These are phyloP conservation scores for Candida qinlingensis DNA, from an alignment of 805 yeast genomes.

Conservation along the genomic window DNA sequence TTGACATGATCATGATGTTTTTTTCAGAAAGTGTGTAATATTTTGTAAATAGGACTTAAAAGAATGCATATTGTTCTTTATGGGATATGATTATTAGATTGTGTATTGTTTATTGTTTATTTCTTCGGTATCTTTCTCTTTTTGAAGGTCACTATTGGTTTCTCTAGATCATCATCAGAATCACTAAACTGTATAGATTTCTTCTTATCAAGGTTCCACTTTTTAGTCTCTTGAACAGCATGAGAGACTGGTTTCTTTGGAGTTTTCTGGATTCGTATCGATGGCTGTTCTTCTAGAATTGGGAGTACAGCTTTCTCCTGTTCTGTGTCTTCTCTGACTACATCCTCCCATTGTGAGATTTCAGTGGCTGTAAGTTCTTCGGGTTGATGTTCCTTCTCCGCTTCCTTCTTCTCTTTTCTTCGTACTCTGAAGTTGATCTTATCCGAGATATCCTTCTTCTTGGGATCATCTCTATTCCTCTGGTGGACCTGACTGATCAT, in stretches of 20 bases:
- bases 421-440: not conserved
- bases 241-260: slow-evolving; percentile 1
- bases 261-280: not conserved
- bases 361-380: not conserved
- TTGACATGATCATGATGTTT: too few relatives aligned
- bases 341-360: slow-evolving; percentile 7
- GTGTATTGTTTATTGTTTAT: slow-evolving; percentile 3
- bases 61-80: not conserved
- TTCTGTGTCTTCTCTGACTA: not conserved
- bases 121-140: slow-evolving; percentile 9
- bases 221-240: slow-evolving; percentile 20
- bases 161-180: slow-evolving; percentile 8
- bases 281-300: not conserved
- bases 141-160: slow-evolving; percentile 14
- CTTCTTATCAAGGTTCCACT: slow-evolving; percentile 24
- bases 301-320: not conserved
- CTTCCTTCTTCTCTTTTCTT: not conserved
- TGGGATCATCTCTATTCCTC: slow-evolving; percentile 2
- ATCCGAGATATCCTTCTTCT: not conserved
- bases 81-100: not conserved
- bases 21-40: not conserved
- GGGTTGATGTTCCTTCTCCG: not conserved
- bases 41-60: slow-evolving; percentile 8
- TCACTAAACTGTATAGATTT: slow-evolving; percentile 15
- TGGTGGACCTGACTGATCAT: slow-evolving; percentile 2